Conservation (phyloP, 345 rosid species). For the Jatropha curcas region DNA sequence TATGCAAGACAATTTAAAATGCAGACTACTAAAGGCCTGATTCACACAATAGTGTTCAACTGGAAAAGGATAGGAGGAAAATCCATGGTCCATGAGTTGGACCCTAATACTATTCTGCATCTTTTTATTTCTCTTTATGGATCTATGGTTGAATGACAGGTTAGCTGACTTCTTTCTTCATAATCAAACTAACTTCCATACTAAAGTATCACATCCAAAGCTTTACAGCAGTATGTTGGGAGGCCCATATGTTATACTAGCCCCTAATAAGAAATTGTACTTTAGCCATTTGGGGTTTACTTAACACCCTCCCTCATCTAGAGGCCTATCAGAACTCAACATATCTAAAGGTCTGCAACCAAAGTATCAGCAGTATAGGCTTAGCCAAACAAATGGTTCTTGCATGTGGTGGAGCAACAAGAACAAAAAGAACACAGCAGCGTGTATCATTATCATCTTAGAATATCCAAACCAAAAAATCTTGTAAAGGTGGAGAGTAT, state of each 20-base stretch:
- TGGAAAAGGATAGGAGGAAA: background rate
- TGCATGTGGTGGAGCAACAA: background rate
- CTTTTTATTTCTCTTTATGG: background rate
- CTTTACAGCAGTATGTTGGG: background rate
- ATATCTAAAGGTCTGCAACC: background rate
- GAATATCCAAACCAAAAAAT: background rate
- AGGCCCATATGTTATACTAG: background rate
- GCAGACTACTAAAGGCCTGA: background rate
- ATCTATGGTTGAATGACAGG: background rate
- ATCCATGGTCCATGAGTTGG: background rate
- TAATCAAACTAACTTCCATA: background rate
- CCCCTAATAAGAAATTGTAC: background rate
- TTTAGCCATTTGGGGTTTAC: background rate
- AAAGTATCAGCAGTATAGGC: background rate
- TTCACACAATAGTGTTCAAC: background rate
- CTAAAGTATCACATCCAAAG: background rate
- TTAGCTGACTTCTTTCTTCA: background rate
- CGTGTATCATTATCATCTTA: background rate
- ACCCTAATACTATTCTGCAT: background rate
- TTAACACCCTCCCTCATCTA: background rate
- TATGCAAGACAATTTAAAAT: background rate
- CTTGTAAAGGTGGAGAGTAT: background rate
- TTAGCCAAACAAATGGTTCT: background rate
- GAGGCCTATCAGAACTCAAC: background rate
- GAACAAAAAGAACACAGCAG: background rate